Conservation (phyloP, 768 basidiomycete species). For the Sistotremastrum suecicum region DNA sequence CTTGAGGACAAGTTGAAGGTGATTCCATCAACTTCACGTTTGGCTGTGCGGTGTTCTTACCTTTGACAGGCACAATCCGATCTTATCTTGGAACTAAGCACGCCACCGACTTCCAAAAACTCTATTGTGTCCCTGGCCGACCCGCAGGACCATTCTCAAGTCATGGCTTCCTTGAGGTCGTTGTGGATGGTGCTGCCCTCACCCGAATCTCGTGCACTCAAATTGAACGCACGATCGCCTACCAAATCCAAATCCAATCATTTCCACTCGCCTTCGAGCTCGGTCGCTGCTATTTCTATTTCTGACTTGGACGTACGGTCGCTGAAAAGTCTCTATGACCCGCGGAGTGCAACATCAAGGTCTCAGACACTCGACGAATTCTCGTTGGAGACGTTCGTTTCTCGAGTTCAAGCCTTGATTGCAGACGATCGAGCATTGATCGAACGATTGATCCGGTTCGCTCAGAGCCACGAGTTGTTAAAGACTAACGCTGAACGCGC, state of each 20-base stretch:
- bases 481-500: slow-evolving; percentile 89
- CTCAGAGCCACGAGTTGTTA: slow-evolving; percentile 78
- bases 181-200: slow-evolving; percentile 78
- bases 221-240: slow-evolving; percentile 31
- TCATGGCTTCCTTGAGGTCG: slow-evolving; percentile 50
- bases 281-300: slow-evolving; percentile 33
- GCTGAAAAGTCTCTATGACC: slow-evolving; percentile 67
- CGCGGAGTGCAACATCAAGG: slow-evolving; percentile 13
- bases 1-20: no score
- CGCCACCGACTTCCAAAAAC: no score
- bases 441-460: slow-evolving; percentile 71
- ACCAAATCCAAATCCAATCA: slow-evolving; percentile 6
- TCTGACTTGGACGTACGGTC: slow-evolving; percentile 80
- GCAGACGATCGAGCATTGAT: slow-evolving; percentile 75
- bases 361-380: slow-evolving; percentile 23
- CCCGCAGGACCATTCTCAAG: slow-evolving; percentile 31
- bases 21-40: no score
- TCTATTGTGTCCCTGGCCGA: neutral
- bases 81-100: no score
- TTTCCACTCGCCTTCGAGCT: slow-evolving; percentile 23
- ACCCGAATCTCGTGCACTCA: slow-evolving; percentile 64
- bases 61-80: no score
- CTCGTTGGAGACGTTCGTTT: slow-evolving; percentile 61
- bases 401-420: slow-evolving; percentile 67
- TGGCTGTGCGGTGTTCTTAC: no score